Conservation (phyloP, 352 stramenopile genomes). For the Thraustotheca clavata region DNA sequence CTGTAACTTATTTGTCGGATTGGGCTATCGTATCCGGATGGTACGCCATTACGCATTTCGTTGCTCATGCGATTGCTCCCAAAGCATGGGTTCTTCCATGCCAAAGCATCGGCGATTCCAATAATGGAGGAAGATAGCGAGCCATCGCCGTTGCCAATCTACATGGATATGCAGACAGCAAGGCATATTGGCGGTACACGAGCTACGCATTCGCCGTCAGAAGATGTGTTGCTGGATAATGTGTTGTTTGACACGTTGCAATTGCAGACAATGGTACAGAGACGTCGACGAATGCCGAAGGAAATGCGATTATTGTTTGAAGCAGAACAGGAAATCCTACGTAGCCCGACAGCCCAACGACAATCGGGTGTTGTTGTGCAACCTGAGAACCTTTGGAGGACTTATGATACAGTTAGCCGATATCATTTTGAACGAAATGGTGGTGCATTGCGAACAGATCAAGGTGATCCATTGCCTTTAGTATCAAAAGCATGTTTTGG, state of each 20-base stretch:
- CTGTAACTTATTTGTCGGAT: too few relatives aligned
- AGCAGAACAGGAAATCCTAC: not conserved
- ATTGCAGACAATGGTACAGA: not conserved
- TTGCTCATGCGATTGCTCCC: not conserved
- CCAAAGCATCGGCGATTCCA: not conserved
- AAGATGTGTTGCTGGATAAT: not conserved
- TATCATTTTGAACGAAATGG: not conserved
- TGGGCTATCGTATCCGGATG: not conserved
- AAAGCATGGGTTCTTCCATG: not conserved
- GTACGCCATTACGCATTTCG: not conserved
- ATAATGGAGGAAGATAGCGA: slow-evolving; percentile 1
- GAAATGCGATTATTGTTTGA: slow-evolving; percentile 14
- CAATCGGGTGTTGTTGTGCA: not conserved
- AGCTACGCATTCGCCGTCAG: not conserved
- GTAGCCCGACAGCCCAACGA: not conserved
- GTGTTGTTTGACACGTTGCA: not conserved
- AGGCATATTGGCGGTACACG: not conserved
- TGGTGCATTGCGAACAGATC: not conserved
- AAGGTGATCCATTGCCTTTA: not conserved
- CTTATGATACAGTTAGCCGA: not conserved
- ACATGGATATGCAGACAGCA: slow-evolving; percentile 15
- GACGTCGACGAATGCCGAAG: not conserved
- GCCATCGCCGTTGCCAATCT: slow-evolving; percentile 5
- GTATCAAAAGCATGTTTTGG: not conserved
- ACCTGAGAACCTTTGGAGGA: not conserved